Evolutionary conservation across 139 green algal species (phyloP).

Genomic region (Chlorella sp.): DNA sequence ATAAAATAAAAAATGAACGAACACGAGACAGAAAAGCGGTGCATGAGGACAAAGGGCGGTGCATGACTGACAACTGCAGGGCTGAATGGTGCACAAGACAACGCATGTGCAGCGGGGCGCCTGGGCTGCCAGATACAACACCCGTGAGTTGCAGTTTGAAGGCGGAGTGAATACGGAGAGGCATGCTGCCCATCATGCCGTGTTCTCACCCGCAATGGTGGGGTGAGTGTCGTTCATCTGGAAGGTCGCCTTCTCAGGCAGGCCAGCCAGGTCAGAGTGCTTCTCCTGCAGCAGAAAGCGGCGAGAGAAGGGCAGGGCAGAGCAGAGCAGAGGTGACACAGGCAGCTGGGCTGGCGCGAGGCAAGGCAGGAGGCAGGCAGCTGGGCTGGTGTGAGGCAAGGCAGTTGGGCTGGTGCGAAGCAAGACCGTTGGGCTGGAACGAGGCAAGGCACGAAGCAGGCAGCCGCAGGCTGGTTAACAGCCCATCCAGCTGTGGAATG

Average conservation of each 20-base stretch:
- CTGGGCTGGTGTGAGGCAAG: background rate
- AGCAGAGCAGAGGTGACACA: background rate
- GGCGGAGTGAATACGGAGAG: too few relatives aligned
- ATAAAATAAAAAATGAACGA: background rate
- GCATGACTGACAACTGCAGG: too few relatives aligned
- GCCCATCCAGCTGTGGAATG: background rate
- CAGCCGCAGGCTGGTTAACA: background rate
- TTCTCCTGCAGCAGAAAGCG: constrained; percentile 46
- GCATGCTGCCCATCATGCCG: background rate
- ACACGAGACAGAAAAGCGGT: background rate
- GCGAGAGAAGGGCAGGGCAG: background rate
- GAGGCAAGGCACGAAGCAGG: background rate
- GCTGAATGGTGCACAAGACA: too few relatives aligned
- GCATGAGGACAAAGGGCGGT: background rate
- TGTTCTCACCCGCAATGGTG: constrained; percentile 79
- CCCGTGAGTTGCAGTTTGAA: too few relatives aligned
- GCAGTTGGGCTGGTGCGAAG: background rate
- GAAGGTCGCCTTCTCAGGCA: constrained; percentile 89
- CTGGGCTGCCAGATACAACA: too few relatives aligned
- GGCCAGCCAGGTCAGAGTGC: constrained; percentile 65
- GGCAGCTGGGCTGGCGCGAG: background rate
- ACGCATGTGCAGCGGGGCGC: too few relatives aligned
- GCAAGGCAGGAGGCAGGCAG: background rate
- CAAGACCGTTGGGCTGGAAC: background rate
- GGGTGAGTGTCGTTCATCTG: constrained; percentile 98